phyloP scores from a whole-genome alignment of 1,284 basidiomycete species.

The Macrocystidia cucumis region DNA sequence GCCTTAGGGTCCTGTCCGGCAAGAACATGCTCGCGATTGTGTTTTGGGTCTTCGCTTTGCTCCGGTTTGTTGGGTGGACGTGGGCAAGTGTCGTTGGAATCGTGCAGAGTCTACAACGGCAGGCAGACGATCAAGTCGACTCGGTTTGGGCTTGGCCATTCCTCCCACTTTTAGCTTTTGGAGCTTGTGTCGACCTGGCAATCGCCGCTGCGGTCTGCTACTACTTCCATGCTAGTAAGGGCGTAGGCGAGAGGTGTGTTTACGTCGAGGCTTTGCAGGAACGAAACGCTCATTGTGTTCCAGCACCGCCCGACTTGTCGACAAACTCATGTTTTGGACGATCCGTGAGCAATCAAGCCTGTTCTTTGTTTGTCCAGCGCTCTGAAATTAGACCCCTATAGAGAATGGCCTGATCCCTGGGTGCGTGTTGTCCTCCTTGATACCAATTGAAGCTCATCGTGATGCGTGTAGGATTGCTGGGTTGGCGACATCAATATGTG shows the following conservation, averaged over 20 bases:
- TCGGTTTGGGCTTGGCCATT: constrained; percentile 4
- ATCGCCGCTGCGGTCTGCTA: constrained; percentile 4
- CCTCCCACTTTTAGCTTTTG: constrained; percentile 6
- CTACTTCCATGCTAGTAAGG: constrained; percentile 3
- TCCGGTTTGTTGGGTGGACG: constrained; percentile 5
- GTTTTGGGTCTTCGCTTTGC: constrained; percentile 4
- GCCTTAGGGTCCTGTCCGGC: constrained; percentile 4
- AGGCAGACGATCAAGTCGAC: background rate
- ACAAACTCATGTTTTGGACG: constrained; percentile 6
- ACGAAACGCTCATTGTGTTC: background rate
- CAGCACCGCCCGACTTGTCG: constrained; percentile 5
- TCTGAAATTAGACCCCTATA: background rate
- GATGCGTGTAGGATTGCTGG: constrained; percentile 5
- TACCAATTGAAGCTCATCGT: no score
- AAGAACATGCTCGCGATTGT: constrained; percentile 1
- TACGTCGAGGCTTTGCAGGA: background rate
- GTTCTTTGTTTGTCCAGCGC: background rate
- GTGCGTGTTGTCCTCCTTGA: no score
- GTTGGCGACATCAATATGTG: constrained; percentile 3
- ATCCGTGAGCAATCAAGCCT: constrained; percentile 2
- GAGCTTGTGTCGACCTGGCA: constrained; percentile 6
- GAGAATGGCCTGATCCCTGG: no score
- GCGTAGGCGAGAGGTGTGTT: constrained; percentile 1
- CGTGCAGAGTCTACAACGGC: background rate
- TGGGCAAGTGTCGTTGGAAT: constrained; percentile 3